Evolutionary conservation across 768 basidiomycete species (phyloP), one percentile per base, ranked within the genome.

Genomic region (Mrakia frigida): DNA sequence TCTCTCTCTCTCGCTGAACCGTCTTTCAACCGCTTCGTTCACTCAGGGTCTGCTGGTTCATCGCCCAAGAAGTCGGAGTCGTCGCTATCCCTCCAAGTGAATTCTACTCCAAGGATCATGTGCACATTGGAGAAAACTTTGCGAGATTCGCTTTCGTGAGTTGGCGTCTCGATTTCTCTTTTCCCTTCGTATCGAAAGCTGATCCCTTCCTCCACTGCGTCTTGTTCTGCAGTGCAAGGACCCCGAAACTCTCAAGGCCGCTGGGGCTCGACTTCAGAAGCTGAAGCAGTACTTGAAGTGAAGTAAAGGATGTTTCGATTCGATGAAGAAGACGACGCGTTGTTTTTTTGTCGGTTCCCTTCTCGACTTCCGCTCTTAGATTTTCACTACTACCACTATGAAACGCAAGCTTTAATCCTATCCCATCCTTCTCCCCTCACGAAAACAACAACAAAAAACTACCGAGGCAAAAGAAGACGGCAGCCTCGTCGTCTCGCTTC

Each of bases 61-160:
- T 97, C 79, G 94, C 93, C 2, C 86, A 90, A 83, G 91, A 94
- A 82, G 83, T 96, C 60, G 92, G 93, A 10, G 94, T 98, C 31
- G 95, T 94, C 43, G 89, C 91, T 9, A 97, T 98, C 77, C 94
- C 94, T 56, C 72, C 35, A 67, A 77, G 39, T 50, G 77, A 95
- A 92, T 98, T 98, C 84, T 98, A 96, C 84, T 94, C 93, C 81
- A 87, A 89, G 79, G 92, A 93, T 75, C 95, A 98, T 81, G 87
- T 89, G 37, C 84, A 84, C 75, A 92, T 97, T 74, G 95, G 95
- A 37, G 94, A 96, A 83, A 89, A 86, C 67, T 96, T 90, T 81
- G 89, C 88, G 31, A 88, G 93, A 74, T 98, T 98, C 82, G 91
- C 94, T 63, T 84, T 84, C 80, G 82, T 83, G 75, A 79, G 83